Base-by-base conservation (phyloP, 2,329 filamentous ascomycete species). In the Decorospora gaudefroyi region DNA sequence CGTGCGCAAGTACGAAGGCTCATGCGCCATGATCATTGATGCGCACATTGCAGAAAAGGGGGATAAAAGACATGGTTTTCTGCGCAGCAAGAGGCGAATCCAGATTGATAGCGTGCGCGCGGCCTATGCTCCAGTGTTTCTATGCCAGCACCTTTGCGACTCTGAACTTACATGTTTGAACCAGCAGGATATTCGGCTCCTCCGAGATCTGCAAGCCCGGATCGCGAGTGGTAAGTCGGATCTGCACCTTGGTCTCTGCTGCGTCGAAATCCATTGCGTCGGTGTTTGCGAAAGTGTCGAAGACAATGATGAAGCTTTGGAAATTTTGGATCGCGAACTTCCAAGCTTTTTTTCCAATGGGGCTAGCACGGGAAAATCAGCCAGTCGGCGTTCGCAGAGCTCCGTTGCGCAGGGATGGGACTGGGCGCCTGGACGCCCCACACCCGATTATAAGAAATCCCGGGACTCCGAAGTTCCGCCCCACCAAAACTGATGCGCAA, bases 191-290 rank as follows among this genome's bases (percentile, higher is more conserved):
- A 9, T 60, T 61, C 4, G 67, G 57, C 29, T 68, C 65, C 37
- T 69, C 63, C 16, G 57, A 54, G 19, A 70, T 59, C 40, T 67
- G 61, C 6, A 70, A 57, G 36, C 57, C 56, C 8, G 55, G 46
- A 40, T 70, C 62, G 25, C 66, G 56, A n/a, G 67, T 70, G 42
- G 58, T 65, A 13, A 69, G 60, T 17, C 65, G 59, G n/a, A 68
- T 62, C 37, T 66, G 64, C 43, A 69, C 65, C 38, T 65, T 68
- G 11, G 59, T 61, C 21, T 67, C 64, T 48, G 55, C 33, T 26
- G 49, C 27, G 34, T 52, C 55, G 12, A 46, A 53, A 12, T 65
- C 63, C 66, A 68, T 68, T 25, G 42, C 36, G 48, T 21, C 22
- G 38, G 32, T 42, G 47, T 48, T 36, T 35, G 26, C 31, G 23